Conservation (phyloP, 805 yeast species). For the Pichia cephalocereana region DNA sequence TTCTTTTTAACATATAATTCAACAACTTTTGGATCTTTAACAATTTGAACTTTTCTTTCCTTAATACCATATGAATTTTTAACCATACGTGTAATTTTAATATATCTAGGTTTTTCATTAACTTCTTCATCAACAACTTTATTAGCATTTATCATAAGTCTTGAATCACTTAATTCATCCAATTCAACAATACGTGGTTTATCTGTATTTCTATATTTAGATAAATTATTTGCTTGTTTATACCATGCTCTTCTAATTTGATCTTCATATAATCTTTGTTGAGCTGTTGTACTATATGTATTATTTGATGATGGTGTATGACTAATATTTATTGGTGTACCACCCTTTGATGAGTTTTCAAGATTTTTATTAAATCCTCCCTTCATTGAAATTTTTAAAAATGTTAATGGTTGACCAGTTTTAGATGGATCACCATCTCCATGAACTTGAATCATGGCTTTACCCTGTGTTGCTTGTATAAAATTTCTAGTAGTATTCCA, state of each 20-base stretch:
- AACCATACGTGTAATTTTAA: slow-evolving; percentile 68
- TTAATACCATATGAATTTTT: slow-evolving; percentile 79
- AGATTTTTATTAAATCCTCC: slow-evolving; percentile 58
- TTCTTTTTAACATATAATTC: slow-evolving; percentile 67
- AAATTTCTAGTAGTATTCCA: slow-evolving; percentile 94
- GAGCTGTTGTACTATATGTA: slow-evolving; percentile 71
- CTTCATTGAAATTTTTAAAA: slow-evolving; percentile 86
- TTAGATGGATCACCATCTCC: slow-evolving; percentile 96
- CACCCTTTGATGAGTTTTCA: slow-evolving; percentile 11
- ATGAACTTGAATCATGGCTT: slow-evolving; percentile 90
- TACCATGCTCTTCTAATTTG: slow-evolving; percentile 89
- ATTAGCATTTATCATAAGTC: slow-evolving; percentile 29
- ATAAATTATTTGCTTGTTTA: slow-evolving; percentile 58
- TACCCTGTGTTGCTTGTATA: slow-evolving; percentile 88
- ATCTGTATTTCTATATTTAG: slow-evolving; percentile 22
- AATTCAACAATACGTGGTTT: slow-evolving; percentile 19
- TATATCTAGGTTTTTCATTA: slow-evolving; percentile 24
- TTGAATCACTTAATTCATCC: slow-evolving; percentile 22
- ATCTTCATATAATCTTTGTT: slow-evolving; percentile 85
- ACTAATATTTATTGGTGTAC: slow-evolving; percentile 9
- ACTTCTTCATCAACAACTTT: slow-evolving; percentile 24
- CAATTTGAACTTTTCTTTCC: slow-evolving; percentile 69
- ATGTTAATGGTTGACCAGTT: slow-evolving; percentile 80
- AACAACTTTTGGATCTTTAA: slow-evolving; percentile 80
- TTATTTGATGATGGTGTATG: slow-evolving; percentile 40